Evolutionary conservation across 2,329 filamentous ascomycete genomes (phyloP), one percentile per base, ranked within the genome.

Genomic region (Xylariales sp.): DNA sequence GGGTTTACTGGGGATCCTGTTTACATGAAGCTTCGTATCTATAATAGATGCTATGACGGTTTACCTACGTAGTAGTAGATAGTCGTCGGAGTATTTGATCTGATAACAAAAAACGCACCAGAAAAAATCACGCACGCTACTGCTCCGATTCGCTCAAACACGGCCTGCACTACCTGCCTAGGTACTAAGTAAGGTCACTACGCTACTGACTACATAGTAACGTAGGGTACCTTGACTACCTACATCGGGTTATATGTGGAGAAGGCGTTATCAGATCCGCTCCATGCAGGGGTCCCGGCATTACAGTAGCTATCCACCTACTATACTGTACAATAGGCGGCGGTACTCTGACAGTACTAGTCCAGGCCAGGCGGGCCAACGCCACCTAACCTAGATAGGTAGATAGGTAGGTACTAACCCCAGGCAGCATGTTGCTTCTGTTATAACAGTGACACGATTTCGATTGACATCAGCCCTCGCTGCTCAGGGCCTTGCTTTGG

Each of bases 261-360:
- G 66, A 60, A 69, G 68, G 54, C 59, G 62, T 76, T 76, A 76
- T 76, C 75, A 73, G 75, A 76, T 76, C 75, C 75, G 75, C 71
- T 68, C 48, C 34, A 60, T 69, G 53, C 72, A 72, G 70, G 74
- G 73, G 49, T 34, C 43, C 49, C 48, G 23, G 49, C 41, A 7
- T 16, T 36, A 7, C 9, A 48, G 30, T 69, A 63, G 23, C 23
- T 23, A 23, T 23, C 23, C 23, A 23, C 23, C 23, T 23, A 23
- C 23, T 23, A 23, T 23, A 23, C 23, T 23, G 23, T 59, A 39
- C 36, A 36, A 36, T 39, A 39, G 36, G 46, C 28, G 46, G 8
- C 6, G 7, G 7, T 49, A 23, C 28, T 49, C n/a, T 9, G 46
- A 23, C 23, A 23, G 23, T 23, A 23, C 23, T 23, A 23, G 23